These are phyloP conservation scores for Yarrowia sp. DNA, from an alignment of 805 yeast genomes.

Conservation along the genomic window DNA sequence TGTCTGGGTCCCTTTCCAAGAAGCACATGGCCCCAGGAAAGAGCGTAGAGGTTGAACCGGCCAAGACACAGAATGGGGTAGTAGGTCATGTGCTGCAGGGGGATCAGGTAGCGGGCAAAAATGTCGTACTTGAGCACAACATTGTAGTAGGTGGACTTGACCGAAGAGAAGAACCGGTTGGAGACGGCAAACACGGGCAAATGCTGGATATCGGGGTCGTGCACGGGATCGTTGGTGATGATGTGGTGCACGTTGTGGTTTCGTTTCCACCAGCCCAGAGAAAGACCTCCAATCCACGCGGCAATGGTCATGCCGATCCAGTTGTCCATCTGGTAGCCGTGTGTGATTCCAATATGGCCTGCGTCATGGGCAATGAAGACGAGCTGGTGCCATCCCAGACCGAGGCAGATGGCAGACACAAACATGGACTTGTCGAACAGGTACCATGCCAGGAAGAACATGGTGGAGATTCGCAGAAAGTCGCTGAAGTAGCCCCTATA, in stretches of 20 bases:
- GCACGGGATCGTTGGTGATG: conserved; percentile 90
- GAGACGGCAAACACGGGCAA: conserved; percentile 90
- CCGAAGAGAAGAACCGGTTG: conserved; percentile 67
- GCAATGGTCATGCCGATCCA: conserved; percentile 76
- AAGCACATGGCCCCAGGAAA: conserved; percentile 79
- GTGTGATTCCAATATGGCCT: conserved; percentile 85
- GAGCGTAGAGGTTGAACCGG: conserved; percentile 80
- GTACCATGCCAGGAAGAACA: conserved; percentile 59
- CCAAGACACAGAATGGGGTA: conserved; percentile 85
- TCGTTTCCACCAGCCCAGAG: conserved; percentile 94
- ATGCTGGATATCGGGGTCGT: conserved; percentile 94
- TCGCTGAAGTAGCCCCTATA: conserved; percentile 79
- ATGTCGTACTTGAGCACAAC: conserved; percentile 70
- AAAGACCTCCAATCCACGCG: conserved; percentile 83
- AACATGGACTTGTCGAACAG: conserved; percentile 56
- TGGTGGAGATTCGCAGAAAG: conserved; percentile 61
- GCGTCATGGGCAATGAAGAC: conserved; percentile 91
- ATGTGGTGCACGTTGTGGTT: conserved; percentile 94
- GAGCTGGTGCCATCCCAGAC: conserved; percentile 87
- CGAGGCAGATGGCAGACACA: conserved; percentile 69
- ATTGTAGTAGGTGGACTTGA: conserved; percentile 83
- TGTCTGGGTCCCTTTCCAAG: conserved; percentile 78
- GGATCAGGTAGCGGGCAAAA: conserved; percentile 64
- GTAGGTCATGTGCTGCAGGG: conserved; percentile 70
- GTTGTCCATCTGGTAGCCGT: conserved; percentile 77